Evolutionary conservation across 1,284 basidiomycete species (phyloP), one percentile per base, ranked within the genome.

Genomic region (Cutaneotrichosporon cavernicola): DNA sequence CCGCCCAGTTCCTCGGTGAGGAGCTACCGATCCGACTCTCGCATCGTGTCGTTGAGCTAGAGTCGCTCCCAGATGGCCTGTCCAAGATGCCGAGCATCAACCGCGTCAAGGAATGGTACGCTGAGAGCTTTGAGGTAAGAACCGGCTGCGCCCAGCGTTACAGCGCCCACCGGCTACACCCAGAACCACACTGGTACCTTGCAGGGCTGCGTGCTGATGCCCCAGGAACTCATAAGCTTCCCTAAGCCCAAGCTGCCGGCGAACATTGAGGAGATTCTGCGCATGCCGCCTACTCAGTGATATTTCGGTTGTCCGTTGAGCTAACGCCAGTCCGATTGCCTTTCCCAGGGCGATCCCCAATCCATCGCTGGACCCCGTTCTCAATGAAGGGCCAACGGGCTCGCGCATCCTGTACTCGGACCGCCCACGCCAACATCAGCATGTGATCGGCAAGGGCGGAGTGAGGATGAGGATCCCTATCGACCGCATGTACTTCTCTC

Each of bases 21-120:
- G 82, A 80, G 65, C 84, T 99, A 0, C 96, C 96, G 0, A 91
- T 99, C 11, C 88, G 96, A 36, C 86, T 99, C 18, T 94, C 95
- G 0, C 96, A 99, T 78, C 87, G 97, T 40, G 94, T 97, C 49
- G 95, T 96, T 77, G 96, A 99, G 82, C 87, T 99, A 46, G 93
- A 98, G 74, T 89, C 93, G 71, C 85, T 99, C 5, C 96, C 97
- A 0, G 91, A 97, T 80, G 90, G 92, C 60, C 85, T 99, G 65
- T 89, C 89, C 73, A 87, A 88, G 64, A 97, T 97, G 95, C 88
- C 90, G 0, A 92, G 90, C 56, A 98, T 99, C 70, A 87, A 90
- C 69, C 93, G 91, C 76, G 96, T 99, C 69, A 96, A 96, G 83
- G 89, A 97, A 76, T 99, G 96, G 96, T 99, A 99, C 77, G 96